Base-by-base conservation (phyloP, 108 stramenopile species). In the Poteriospumella lacustris region DNA sequence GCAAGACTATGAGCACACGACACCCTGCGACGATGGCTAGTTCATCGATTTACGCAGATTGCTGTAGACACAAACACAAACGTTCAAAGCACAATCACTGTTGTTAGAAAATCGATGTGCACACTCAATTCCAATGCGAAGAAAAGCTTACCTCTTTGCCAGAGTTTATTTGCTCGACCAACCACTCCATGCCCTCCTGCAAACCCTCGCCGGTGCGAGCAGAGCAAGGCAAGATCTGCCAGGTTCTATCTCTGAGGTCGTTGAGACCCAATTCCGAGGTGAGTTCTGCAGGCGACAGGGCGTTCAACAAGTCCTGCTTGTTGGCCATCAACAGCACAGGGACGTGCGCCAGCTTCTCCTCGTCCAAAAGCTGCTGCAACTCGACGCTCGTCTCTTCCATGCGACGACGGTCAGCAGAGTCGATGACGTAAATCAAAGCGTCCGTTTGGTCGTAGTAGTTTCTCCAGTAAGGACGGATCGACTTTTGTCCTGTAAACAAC, bases 141-240 rank as follows among this genome's bases (percentile, higher is more conserved):
- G n/a, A n/a, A n/a, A n/a, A n/a, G n/a, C n/a, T n/a, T n/a, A n/a
- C n/a, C n/a, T n/a, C n/a, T n/a, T 64, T 64, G 31, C 33, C 28
- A 31, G 60, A 9, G 41, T 73, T 73, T n/a, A 73, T 73, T 24
- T 73, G 70, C 24, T 56, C 70, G 40, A 73, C 70, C 47, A 73
- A 52, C 70, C 70, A 73, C 42, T 73, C 70, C 41, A 73, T 84
- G 47, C 83, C 81, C 36, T 84, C 83, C 40, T 84, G 83, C 24
- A 92, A 79, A 9, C 92, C 92, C 58, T 89, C 88, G 40, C 90
- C 92, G 42, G 81, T 88, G 60, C 89, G 88, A 19, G 92, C 91
- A 5, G 89, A 90, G 59, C 89, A 89, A 0, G 89, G 81, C 78
- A 88, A 85, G 47, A 88, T 85, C 58, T 75, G 70, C 84, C 87